Conservation (phyloP, 129 eudicot species). For the Flaveria ramosissima region DNA sequence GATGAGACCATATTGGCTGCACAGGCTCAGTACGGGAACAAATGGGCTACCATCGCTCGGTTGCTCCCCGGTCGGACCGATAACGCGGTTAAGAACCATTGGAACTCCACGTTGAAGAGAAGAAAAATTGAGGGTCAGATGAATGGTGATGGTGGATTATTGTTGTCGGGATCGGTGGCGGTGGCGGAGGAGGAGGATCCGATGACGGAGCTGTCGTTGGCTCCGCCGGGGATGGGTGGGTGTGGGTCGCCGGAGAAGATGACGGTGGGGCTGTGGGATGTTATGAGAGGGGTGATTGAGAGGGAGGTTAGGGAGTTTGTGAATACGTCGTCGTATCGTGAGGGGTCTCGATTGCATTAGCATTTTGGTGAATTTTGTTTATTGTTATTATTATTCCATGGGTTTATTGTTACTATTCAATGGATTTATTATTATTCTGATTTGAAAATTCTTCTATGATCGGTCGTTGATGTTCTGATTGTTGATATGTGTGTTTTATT, state of each 20-base stretch:
- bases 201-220: slow-evolving; percentile 59
- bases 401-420: background rate
- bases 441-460: background rate
- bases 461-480: background rate
- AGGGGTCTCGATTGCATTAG: slow-evolving; percentile 44
- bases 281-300: slow-evolving; percentile 66
- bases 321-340: slow-evolving; percentile 57
- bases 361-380: background rate
- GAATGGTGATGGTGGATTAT: background rate
- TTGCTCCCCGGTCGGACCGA: slow-evolving; percentile 77
- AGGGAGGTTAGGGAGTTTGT: slow-evolving; percentile 74
- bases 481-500: background rate
- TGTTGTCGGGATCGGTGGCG: slow-evolving; percentile 30
- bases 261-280: slow-evolving; percentile 56
- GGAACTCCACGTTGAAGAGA: slow-evolving; percentile 69
- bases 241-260: slow-evolving; percentile 35
- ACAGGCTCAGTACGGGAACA: slow-evolving; percentile 62
- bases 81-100: slow-evolving; percentile 85
- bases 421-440: background rate
- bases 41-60: slow-evolving; percentile 86
- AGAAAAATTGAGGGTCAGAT: slow-evolving; percentile 8
- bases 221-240: slow-evolving; percentile 68
- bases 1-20: slow-evolving; percentile 66
- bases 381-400: too few relatives aligned
- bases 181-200: slow-evolving; percentile 38